Base-by-base conservation (phyloP, 2,329 filamentous ascomycete genomes). In the Chrysoporthe cubensis region DNA sequence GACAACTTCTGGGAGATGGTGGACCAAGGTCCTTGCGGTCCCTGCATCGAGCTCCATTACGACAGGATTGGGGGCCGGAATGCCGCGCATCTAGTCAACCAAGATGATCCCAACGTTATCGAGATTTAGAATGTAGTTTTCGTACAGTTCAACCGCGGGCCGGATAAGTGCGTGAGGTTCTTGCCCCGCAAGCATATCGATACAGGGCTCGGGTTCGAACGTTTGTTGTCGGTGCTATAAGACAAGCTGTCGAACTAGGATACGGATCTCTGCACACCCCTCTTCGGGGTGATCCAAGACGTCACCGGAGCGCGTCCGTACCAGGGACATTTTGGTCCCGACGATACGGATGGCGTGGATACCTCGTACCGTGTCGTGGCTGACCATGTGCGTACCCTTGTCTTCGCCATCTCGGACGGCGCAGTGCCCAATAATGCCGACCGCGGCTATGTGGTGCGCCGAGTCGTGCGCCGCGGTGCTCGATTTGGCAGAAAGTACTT, bases 1-100 rank as follows among this genome's bases (percentile, higher is more conserved):
- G 96, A 99, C 82, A 99, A 99, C 83, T 99, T 99, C 83, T 99
- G 96, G 96, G 96, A 98, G 81, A 99, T 99, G 96, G 96, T 96
- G 72, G 96, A 99, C 76, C 93, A 97, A 78, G 96, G 96, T 37
- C 96, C 96, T 65, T 99, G 96, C 78, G 96, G 96, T 66, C 96
- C 96, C 74, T 99, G 96, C 82, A 97, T 93, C 72, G 96, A 99
- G 79, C 86, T 99, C 56, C 96, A 99, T 80, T 98, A 97, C 80
- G 96, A 99, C 82, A 91, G 96, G 79, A 88, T 97, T 73, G 94
- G 94, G 61, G 94, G 94, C 64, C 90, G 96, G 63, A 97, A 98
- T 80, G 96, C 95, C 72, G 87, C 96, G 14, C 84, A 89, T 75
- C 88, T 98, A 18, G 96, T 99, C 79, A 99, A 99, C 81, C 84